These are phyloP conservation scores for Penicillium brevicompactum DNA, from an alignment of 2,329 filamentous ascomycete species.

Conservation along the genomic window DNA sequence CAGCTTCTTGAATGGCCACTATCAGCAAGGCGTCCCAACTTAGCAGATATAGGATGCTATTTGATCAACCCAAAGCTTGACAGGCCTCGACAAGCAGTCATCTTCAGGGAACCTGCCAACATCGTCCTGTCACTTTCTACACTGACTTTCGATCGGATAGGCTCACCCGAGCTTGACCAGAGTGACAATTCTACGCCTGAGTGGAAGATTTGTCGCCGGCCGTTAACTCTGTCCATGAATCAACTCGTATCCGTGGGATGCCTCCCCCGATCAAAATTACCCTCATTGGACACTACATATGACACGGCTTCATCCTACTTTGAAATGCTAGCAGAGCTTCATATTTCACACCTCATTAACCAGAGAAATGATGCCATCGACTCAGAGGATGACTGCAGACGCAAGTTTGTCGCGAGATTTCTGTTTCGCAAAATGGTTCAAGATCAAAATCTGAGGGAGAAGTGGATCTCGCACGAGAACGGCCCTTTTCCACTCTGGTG, in stretches of 20 bases:
- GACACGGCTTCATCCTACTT: slow-evolving; percentile 42
- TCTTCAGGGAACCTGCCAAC: slow-evolving; percentile 45
- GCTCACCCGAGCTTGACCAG: slow-evolving; percentile 33
- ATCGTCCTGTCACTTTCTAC: slow-evolving; percentile 44
- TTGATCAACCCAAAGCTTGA: slow-evolving; percentile 14
- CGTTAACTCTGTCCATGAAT: slow-evolving; percentile 49
- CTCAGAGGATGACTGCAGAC: slow-evolving; percentile 24
- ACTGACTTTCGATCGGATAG: slow-evolving; percentile 42
- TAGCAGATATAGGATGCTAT: too few species aligned
- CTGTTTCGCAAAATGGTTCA: slow-evolving; percentile 25
- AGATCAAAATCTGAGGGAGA: slow-evolving; percentile 17
- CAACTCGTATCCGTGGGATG: slow-evolving; percentile 33
- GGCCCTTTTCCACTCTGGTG: slow-evolving; percentile 29
- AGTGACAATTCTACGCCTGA: slow-evolving; percentile 12
- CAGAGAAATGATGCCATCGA: slow-evolving; percentile 44
- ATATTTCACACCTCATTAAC: slow-evolving; percentile 43
- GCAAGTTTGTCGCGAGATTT: slow-evolving; percentile 25
- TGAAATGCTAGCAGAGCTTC: slow-evolving; percentile 42
- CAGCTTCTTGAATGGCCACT: background rate
- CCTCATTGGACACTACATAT: slow-evolving; percentile 21
- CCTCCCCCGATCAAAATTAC: slow-evolving; percentile 21
- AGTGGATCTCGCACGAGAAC: slow-evolving; percentile 13
- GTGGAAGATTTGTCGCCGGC: slow-evolving; percentile 34
- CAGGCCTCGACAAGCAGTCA: slow-evolving; percentile 4
- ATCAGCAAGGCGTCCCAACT: too few species aligned